phyloP scores from a whole-genome alignment of 306 rosid species.

The Alnus glutinosa region DNA sequence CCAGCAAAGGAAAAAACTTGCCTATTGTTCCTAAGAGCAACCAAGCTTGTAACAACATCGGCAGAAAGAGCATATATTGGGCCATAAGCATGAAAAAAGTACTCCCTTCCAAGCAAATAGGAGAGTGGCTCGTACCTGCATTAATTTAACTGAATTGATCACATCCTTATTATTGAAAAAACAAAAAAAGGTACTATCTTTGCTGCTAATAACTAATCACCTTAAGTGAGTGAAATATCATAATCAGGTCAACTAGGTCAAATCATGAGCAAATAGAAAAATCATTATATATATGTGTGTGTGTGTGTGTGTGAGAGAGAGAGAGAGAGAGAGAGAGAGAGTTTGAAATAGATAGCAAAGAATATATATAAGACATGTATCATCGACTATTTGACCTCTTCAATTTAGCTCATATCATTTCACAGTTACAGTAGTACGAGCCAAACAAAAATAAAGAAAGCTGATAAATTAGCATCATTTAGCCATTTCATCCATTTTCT shows the following conservation, averaged over 20 bases:
- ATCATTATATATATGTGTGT: too few relatives aligned
- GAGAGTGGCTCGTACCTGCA: slow-evolving; percentile 87
- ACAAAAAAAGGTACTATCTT: not conserved
- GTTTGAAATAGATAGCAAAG: not conserved
- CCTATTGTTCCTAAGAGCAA: slow-evolving; percentile 82
- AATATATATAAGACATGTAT: not conserved
- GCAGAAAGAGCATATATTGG: slow-evolving; percentile 93
- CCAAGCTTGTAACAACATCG: slow-evolving; percentile 94
- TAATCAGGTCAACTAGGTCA: too few relatives aligned
- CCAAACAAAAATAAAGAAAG: not conserved
- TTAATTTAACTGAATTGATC: slow-evolving; percentile 10
- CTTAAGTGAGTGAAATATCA: not conserved
- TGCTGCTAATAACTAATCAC: not conserved
- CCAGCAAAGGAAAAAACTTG: slow-evolving; percentile 32
- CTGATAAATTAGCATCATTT: slow-evolving; percentile 1
- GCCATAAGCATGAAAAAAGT: slow-evolving; percentile 97
- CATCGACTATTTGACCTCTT: not conserved
- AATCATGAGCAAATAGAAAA: too few relatives aligned
- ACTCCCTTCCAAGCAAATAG: slow-evolving; percentile 87
- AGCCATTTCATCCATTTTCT: not conserved
- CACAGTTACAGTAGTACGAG: not conserved
- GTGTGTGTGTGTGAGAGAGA: too few relatives aligned
- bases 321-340: too few relatives aligned
- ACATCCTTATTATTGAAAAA: slow-evolving; percentile 7
- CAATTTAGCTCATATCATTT: not conserved